Evolutionary conservation across 257 asterid genomes (phyloP), one percentile per base, ranked within the genome.

Genomic region (Eustoma russellianum): DNA sequence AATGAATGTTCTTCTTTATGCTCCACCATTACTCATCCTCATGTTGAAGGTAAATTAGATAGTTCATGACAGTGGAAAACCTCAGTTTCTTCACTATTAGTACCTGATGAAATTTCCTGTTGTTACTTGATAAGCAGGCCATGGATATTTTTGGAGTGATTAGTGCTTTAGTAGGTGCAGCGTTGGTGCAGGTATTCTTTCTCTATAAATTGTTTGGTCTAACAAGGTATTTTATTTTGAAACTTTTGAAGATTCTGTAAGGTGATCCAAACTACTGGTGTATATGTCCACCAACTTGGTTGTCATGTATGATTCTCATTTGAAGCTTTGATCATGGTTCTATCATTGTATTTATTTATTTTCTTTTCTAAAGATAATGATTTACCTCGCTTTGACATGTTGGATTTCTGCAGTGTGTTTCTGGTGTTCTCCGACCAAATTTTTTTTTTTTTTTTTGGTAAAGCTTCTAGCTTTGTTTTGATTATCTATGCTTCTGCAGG

Each of bases 1-100:
- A 83, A 91, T 91, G 96, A 91, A 84, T 60, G 85, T 84, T 65
- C 98, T 87, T 55, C 97, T 88, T 56, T 88, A 44, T 41, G 95
- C 94, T 34, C 95, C 97, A 52, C 78, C 95, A 47, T 57, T 87
- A 64, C 71, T 84, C 49, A 77, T 91, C 68, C 88, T 87, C 73
- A 61, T 87, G 79, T 41, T 87, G 72, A 85, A 91, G 98, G 98
- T 87, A 70, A 46, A 46, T 47, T 48, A 18, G 45, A 44, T 62
- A 41, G 48, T 17, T 70, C 51, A 28, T 30, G 50, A 54, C 49
- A 33, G 14, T 40, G 33, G 5, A 24, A 50, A 53, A 13, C 54
- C 19, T 68, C 59, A 30, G 46, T 62, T 57, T 66, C 33, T 2
- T 56, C 41, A n/a, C 33, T 55, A 15, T 13, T 10, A 43, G 48